Base-by-base conservation (phyloP, 192 early-diverging fungal genomes). In the Backusella westeae region DNA sequence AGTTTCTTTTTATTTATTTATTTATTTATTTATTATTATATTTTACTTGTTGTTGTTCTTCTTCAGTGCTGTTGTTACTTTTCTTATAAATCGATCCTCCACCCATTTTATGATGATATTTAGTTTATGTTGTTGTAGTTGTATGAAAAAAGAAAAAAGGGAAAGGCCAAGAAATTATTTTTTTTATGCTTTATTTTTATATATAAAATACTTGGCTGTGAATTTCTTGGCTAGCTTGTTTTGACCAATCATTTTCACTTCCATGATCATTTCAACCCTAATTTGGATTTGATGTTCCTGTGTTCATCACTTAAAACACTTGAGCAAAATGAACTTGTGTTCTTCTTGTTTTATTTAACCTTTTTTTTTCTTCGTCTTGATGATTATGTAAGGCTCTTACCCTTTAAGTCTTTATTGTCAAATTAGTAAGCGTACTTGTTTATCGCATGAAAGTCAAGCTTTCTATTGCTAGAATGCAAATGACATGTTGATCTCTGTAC, bases 141-240 rank as follows among this genome's bases (percentile, higher is more conserved):
- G 56, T 63, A 21, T 63, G 14, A 2, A 29, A 63, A 29, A 14
- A 12, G 12, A 29, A 26, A 63, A 26, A 63, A 63, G 12, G 56
- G 23, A 63, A 29, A 8, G 56, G 56, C 56, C 56, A 63, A 63
- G 56, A 63, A 63, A 63, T 63, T 63, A 29, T 29, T n/a, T n/a
- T 7, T n/a, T 49, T 63, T 63, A 63, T 63, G 56, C 56, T 56
- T 29, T 26, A 39, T 39, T 63, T 63, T 63, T 63, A 63, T 59
- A 59, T 26, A 63, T 15, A 63, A 63, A 63, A 63, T 23, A 63
- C 56, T 63, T 63, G 56, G 56, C 56, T 63, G 56, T 63, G 56
- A 32, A 63, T 63, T 63, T 63, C 56, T 63, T 63, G 56, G 56
- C 56, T 63, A 39, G 26, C 12, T 26, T 10, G 10, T 39, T 4